Evolutionary conservation across 805 yeast genomes (phyloP), one percentile per base, ranked within the genome.

Genomic region (Brettanomyces sp.): DNA sequence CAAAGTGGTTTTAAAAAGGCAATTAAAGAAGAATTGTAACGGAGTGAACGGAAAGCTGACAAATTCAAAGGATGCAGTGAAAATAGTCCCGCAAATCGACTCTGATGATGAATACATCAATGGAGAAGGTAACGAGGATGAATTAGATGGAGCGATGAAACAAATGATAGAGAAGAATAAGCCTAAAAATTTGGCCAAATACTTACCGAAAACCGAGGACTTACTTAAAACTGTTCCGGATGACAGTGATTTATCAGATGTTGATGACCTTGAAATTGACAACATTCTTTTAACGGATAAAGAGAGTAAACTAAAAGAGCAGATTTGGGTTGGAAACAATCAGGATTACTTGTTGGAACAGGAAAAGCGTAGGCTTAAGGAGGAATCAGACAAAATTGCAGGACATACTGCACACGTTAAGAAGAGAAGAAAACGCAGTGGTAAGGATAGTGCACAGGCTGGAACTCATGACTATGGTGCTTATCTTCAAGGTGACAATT

Each of bases 271-370:
- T 12, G 96, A 88, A 53, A 69, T 87, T 11, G 79, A 77, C 4
- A 65, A 68, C 0, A 71, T 80, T 33, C 57, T 86, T 39, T 68
- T 93, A 42, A 72, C 76, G 2, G 80, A 74, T 45, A 88, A 82
- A 43, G 96, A 90, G 50, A 73, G 81, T 9, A 72, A 67, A 47
- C 60, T 82, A 51, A 93, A 91, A 62, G 90, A 88, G 53, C 73
- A 84, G 49, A 77, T 90, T 3, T 93, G 99, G 98, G 80, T 85
- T 45, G 90, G 93, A 2, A 71, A 87, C 36, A 90, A 95, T 63
- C 85, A 85, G 49, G 98, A 90, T 28, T 93, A 78, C 58, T 66
- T 93, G 46, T 60, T 87, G 7, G 93, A 84, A 42, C 95, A 88
- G 63, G 97, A 91, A 56, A 77, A 79, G 54, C 89, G 87, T 58